These are phyloP conservation scores for Claviceps fusiformis DNA, from an alignment of 2,329 filamentous ascomycete species.

Conservation along the genomic window DNA sequence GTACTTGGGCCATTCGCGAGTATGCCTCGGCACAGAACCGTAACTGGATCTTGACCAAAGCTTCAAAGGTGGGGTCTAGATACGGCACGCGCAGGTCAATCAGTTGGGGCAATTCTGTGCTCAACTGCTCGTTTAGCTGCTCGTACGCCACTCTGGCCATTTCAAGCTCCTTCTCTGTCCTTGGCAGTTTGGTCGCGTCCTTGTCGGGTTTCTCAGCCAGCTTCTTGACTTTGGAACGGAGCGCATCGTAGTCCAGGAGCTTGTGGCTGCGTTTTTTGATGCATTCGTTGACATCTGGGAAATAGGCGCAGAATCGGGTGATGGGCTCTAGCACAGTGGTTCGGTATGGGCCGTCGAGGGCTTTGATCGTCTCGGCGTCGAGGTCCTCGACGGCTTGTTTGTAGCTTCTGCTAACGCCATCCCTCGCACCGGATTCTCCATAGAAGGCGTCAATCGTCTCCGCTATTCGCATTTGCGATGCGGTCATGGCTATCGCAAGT, in stretches of 20 bases:
- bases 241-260: constrained; percentile 91
- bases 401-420: constrained; percentile 92
- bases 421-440: constrained; percentile 84
- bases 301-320: constrained; percentile 91
- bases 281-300: constrained; percentile 97
- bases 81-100: constrained; percentile 96
- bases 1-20: constrained; percentile 94
- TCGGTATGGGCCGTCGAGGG: constrained; percentile 87
- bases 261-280: constrained; percentile 99
- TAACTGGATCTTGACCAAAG: constrained; percentile 95
- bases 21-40: constrained; percentile 97
- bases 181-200: constrained; percentile 89
- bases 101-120: constrained; percentile 80
- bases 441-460: constrained; percentile 99
- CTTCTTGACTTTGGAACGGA: constrained; percentile 93
- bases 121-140: constrained; percentile 92
- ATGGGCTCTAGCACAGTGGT: constrained; percentile 94
- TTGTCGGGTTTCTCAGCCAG: constrained; percentile 98
- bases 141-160: constrained; percentile 91
- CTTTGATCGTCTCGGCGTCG: constrained; percentile 96
- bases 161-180: constrained; percentile 90
- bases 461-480: constrained; percentile 97
- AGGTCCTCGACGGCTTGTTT: constrained; percentile 97
- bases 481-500: constrained; percentile 68
- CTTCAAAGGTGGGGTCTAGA: constrained; percentile 92